These are phyloP conservation scores for Leishmania turanica DNA, from an alignment of 208 protist genomes.

Conservation along the genomic window DNA sequence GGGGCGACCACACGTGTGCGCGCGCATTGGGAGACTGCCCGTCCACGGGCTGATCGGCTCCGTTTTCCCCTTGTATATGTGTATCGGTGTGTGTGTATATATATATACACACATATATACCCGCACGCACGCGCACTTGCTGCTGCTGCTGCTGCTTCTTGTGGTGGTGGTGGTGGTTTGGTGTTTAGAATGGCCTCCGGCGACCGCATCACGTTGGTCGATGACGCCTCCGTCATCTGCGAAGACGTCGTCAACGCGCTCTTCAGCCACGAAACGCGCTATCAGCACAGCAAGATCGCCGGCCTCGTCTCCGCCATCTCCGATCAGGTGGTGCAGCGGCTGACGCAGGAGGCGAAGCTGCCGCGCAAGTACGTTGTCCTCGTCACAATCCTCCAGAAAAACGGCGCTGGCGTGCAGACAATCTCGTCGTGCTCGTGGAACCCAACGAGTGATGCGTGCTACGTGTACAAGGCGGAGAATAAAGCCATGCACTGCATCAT, in stretches of 20 bases:
- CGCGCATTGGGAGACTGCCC: neutral
- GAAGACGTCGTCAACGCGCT: slow-evolving; percentile 64
- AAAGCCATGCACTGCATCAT: slow-evolving; percentile 86
- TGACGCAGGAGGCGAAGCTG: slow-evolving; percentile 84
- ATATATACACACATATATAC: neutral
- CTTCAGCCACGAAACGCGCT: slow-evolving; percentile 68
- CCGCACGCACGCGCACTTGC: too few relatives aligned
- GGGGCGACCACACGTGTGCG: neutral
- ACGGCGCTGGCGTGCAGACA: slow-evolving; percentile 84
- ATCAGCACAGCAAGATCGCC: slow-evolving; percentile 73
- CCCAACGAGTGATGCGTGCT: slow-evolving; percentile 82
- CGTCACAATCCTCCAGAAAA: slow-evolving; percentile 88
- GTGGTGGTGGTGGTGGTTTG: too few relatives aligned
- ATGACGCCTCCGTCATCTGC: slow-evolving; percentile 81
- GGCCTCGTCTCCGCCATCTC: slow-evolving; percentile 64
- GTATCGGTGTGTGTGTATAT: neutral
- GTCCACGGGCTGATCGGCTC: neutral
- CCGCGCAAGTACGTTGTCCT: slow-evolving; percentile 92
- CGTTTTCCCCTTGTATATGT: neutral
- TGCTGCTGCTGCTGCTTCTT: too few relatives aligned
- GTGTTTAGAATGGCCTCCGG: slow-evolving; percentile 5
- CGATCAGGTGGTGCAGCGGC: slow-evolving; percentile 75
- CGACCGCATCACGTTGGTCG: slow-evolving; percentile 76
- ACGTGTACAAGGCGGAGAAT: slow-evolving; percentile 81
- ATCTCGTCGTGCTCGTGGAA: slow-evolving; percentile 91